Conservation (phyloP, 768 basidiomycete species). For the Hemileccinum impolitum region DNA sequence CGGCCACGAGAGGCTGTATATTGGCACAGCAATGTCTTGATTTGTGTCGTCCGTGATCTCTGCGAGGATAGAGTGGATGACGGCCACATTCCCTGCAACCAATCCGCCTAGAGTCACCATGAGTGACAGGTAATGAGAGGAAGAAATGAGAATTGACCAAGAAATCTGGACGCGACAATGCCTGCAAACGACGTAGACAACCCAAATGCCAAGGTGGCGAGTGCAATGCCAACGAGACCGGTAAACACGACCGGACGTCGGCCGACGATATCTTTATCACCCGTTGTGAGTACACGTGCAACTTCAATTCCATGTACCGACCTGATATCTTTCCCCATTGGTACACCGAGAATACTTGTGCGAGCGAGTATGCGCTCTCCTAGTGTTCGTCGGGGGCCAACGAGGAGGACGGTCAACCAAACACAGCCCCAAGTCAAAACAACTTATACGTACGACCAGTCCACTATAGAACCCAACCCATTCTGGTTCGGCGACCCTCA, state of each 20-base stretch:
- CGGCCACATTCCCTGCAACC: constrained; percentile 58
- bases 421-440: too few relatives aligned
- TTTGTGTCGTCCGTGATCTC: constrained; percentile 64
- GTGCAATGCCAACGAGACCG: constrained; percentile 48
- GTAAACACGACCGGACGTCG: constrained; percentile 57
- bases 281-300: too few relatives aligned
- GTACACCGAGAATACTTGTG: constrained; percentile 58
- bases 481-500: constrained; percentile 52
- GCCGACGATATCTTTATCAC: constrained; percentile 49
- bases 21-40: constrained; percentile 53
- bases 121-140: too few relatives aligned
- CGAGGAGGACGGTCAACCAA: too few relatives aligned
- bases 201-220: constrained; percentile 52
- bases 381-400: too few relatives aligned
- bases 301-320: background rate
- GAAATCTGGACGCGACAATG: constrained; percentile 48
- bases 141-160: constrained; percentile 40
- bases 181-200: constrained; percentile 48
- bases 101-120: constrained; percentile 51
- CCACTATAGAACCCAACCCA: constrained; percentile 67
- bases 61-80: constrained; percentile 56
- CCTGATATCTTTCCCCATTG: constrained; percentile 61
- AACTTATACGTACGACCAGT: constrained; percentile 42
- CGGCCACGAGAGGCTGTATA: constrained; percentile 58
- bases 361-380: constrained; percentile 63